Percentiles rank a stretch among this genome's conserved stretches.
Evolutionary conservation across 2,329 filamentous ascomycete species (phyloP).

Genomic region (Kalmusia sp.): DNA sequence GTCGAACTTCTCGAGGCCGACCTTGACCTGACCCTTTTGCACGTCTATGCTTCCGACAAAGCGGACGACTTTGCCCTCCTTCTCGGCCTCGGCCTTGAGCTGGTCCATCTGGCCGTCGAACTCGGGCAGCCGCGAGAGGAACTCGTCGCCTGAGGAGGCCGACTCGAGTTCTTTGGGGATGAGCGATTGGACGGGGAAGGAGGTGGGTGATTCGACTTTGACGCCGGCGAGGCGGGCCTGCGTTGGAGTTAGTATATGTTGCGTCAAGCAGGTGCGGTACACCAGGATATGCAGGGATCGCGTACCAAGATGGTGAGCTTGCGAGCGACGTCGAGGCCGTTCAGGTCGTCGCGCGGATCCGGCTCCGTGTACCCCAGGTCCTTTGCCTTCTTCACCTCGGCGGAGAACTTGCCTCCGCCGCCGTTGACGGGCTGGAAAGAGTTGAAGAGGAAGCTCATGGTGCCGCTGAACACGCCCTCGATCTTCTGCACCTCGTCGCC

Average conservation of each 20-base stretch:
- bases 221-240: slow-evolving; percentile 80
- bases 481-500: slow-evolving; percentile 91
- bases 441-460: slow-evolving; percentile 98
- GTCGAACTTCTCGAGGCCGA: slow-evolving; percentile 85
- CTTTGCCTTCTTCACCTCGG: slow-evolving; percentile 91
- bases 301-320: slow-evolving; percentile 84
- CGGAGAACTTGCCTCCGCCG: slow-evolving; percentile 82
- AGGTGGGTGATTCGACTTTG: slow-evolving; percentile 79
- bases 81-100: slow-evolving; percentile 83
- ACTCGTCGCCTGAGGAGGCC: slow-evolving; percentile 80
- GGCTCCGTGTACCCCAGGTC: slow-evolving; percentile 91
- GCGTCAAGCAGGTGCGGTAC: no score
- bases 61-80: slow-evolving; percentile 87
- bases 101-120: slow-evolving; percentile 92
- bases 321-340: slow-evolving; percentile 88
- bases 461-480: slow-evolving; percentile 96
- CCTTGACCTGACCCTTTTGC: slow-evolving; percentile 80
- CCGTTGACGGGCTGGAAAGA: slow-evolving; percentile 85
- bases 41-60: slow-evolving; percentile 96
- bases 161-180: slow-evolving; percentile 88
- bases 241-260: no score
- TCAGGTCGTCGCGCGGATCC: slow-evolving; percentile 84
- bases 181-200: slow-evolving; percentile 92
- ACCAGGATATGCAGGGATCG: background rate
- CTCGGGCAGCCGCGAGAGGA: slow-evolving; percentile 77